These are phyloP conservation scores for Adansonia gregorii DNA, from an alignment of 441 rosid genomes.

Conservation along the genomic window DNA sequence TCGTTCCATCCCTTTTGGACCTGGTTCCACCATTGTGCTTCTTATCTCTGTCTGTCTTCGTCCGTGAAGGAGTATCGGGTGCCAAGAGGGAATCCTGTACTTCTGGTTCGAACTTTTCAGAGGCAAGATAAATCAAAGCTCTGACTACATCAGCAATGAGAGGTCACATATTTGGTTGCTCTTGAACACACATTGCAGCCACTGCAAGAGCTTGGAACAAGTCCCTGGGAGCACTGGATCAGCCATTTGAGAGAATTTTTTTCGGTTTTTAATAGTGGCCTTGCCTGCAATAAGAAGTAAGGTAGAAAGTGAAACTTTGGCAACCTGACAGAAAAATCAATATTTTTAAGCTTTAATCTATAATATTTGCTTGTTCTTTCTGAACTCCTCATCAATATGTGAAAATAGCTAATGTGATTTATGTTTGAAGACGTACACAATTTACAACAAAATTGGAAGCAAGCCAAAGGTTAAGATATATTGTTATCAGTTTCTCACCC, in stretches of 20 bases:
- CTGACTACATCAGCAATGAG: conserved; percentile 63
- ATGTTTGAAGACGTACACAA: background rate
- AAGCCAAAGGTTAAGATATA: background rate
- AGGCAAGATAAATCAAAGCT: conserved; percentile 59
- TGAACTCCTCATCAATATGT: background rate
- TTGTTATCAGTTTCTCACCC: conserved; percentile 48
- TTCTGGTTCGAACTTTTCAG: conserved; percentile 49
- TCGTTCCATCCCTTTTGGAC: conserved; percentile 33
- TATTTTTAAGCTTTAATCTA: background rate
- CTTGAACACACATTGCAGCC: conserved; percentile 69
- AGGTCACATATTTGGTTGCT: conserved; percentile 62
- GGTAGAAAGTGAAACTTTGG: background rate
- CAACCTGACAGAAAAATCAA: background rate
- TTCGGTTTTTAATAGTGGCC: conserved; percentile 64
- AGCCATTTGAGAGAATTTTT: conserved; percentile 53
- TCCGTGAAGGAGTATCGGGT: conserved; percentile 50
- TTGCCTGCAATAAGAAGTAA: conserved; percentile 48
- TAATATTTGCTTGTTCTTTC: background rate
- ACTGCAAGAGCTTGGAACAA: conserved; percentile 71
- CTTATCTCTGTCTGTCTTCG: conserved; percentile 42
- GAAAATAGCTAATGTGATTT: background rate
- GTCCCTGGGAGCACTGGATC: conserved; percentile 62
- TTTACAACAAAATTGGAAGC: background rate
- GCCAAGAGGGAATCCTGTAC: conserved; percentile 45
- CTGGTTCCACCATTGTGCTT: conserved; percentile 25